A percentile compares a stretch with the other conserved stretches of the same genome.
These are phyloP conservation scores for Aureobasidium melanogenum DNA, from an alignment of 2,329 filamentous ascomycete species.

Conservation along the genomic window DNA sequence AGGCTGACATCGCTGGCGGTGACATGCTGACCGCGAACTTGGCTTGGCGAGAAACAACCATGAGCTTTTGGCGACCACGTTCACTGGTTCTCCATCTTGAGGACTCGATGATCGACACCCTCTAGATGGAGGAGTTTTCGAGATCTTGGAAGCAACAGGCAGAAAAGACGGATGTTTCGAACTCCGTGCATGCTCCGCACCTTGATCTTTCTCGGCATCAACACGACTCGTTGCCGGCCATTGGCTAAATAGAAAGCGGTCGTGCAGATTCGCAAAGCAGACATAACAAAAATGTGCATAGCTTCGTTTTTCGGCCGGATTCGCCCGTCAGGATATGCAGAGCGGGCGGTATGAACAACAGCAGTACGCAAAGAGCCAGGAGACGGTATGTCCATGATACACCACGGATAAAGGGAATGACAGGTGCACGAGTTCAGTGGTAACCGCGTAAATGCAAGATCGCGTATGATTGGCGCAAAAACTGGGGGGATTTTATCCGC, in stretches of 20 bases:
- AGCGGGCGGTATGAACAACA: not conserved
- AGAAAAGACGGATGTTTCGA: not conserved
- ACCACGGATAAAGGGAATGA: not conserved
- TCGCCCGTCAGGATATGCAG: not conserved
- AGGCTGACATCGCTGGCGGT: not conserved
- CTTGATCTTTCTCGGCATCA: not conserved
- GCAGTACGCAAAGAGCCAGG: not conserved
- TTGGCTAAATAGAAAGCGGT: not conserved
- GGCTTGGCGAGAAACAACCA: not conserved
- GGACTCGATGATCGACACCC: not conserved
- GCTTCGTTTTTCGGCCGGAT: not conserved
- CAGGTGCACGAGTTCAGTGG: not conserved
- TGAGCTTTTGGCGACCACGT: not conserved
- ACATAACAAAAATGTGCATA: not conserved
- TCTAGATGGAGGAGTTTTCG: not conserved
- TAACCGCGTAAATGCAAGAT: conserved; percentile 5
- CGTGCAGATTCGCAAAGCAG: not conserved
- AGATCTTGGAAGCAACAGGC: not conserved
- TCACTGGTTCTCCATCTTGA: not conserved
- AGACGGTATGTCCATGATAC: not conserved
- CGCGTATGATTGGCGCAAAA: conserved; percentile 10
- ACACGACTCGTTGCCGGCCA: not conserved
- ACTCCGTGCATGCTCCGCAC: conserved; percentile 1
- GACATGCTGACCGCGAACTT: not conserved
- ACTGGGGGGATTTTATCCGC: not conserved